phyloP scores from a whole-genome alignment of 2,329 filamentous ascomycete species.

The Cercospora citrullina region DNA sequence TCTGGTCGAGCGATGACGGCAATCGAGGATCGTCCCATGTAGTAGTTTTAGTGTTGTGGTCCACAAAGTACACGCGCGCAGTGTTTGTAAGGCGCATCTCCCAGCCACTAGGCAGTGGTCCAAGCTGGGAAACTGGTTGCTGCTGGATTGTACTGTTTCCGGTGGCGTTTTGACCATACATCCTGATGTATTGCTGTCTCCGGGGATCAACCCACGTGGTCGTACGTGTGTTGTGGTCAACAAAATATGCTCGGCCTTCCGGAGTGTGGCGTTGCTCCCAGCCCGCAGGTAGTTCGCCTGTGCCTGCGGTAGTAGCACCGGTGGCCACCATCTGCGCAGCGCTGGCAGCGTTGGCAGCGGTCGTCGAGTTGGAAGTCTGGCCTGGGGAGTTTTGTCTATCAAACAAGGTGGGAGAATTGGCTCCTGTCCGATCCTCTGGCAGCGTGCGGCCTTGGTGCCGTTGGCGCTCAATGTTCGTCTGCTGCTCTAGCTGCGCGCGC shows the following conservation, averaged over 20 bases:
- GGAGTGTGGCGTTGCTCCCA: constrained; percentile 97
- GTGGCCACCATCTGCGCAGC: constrained; percentile 89
- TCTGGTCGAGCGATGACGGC: constrained; percentile 94
- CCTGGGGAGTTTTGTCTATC: constrained; percentile 39
- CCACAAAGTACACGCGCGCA: constrained; percentile 95
- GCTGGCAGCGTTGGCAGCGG: constrained; percentile 47
- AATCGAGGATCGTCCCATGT: constrained; percentile 97
- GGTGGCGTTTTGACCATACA: constrained; percentile 86
- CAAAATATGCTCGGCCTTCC: constrained; percentile 92
- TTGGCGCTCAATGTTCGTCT: constrained; percentile 88
- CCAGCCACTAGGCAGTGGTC: constrained; percentile 94
- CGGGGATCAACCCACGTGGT: constrained; percentile 98
- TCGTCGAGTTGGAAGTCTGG: constrained; percentile 36
- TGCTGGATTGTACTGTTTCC: constrained; percentile 85
- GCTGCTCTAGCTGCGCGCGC: constrained; percentile 78
- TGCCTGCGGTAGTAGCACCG: constrained; percentile 88
- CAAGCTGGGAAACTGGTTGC: constrained; percentile 94
- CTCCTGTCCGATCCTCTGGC: constrained; percentile 90
- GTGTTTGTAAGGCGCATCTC: constrained; percentile 99
- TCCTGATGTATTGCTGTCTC: constrained; percentile 95
- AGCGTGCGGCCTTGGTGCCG: constrained; percentile 94
- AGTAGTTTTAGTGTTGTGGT: constrained; percentile 99
- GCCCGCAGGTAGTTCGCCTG: constrained; percentile 88
- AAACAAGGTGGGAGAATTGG: constrained; percentile 79
- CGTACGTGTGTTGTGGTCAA: constrained; percentile 96